Evolutionary conservation across 2,329 filamentous ascomycete species (phyloP), one percentile per base, ranked within the genome.

Genomic region (Claviceps sp.): DNA sequence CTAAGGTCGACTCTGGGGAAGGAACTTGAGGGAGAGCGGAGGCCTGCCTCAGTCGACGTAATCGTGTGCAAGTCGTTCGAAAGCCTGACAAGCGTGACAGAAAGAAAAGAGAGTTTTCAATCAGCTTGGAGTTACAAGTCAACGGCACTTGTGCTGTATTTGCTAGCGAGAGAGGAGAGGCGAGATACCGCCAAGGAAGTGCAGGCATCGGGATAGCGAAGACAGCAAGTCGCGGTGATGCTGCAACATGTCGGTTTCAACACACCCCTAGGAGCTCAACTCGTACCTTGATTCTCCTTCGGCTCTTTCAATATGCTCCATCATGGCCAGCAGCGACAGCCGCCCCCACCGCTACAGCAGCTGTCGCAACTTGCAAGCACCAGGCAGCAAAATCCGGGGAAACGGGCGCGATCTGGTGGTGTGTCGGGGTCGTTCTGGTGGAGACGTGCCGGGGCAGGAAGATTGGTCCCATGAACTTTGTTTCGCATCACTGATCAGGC

Each of bases 1-100:
- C 73, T 72, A 42, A 75, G 67, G 51, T 74, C 70, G 46, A 72
- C 61, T 43, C 62, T 61, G n/a, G 63, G 60, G 34, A 65, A 60
- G 26, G 63, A 60, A 22, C 59, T 55, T 13, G 44, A 14, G 47
- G 59, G 63, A 16, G 58, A 62, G 36, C 64, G 63, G 24, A 57
- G 61, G 22, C 66, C 70, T 53, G 67, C 65, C 57, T 73, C 69
- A 41, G 65, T 60, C 37, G 62, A 63, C 37, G 63, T 60, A 49
- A 63, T 61, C 18, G 59, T 56, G 38, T 62, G 60, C 43, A 62
- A 58, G 38, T 63, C 59, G 43, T 60, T 58, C 18, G 56, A 61
- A 51, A 54, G 56, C 48, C 59, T 64, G 56, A 11, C 50, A 48
- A 55, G 45, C 41, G 50, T 11, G 42, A n/a, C 42, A 30, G 13